Evolutionary conservation across 345 rosid genomes (phyloP), one percentile per base, ranked within the genome.

Genomic region (Melastoma malabathricum): DNA sequence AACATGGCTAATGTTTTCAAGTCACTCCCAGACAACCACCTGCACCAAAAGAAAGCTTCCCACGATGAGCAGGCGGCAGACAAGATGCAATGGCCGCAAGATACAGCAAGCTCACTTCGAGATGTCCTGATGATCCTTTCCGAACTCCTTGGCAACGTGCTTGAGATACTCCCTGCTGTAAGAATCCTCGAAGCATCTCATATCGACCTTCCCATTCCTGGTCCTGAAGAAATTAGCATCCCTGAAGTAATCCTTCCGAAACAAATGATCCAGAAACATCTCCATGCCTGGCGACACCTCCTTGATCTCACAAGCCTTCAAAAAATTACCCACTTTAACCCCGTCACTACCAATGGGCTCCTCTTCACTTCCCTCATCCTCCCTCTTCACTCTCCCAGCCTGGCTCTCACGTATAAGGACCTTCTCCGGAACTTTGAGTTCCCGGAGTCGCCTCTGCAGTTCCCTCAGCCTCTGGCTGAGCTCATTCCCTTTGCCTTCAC

Each of bases 1-100:
- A 78, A 73, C 17, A 71, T 62, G 17, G 72, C 89, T 51, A 83
- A 59, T 52, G 55, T 77, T 68, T 83, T 81, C 69, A 89, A 62
- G 60, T 81, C 77, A 15, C 74, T 72, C 34, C 93, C 84, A 18
- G 93, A 81, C 62, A 89, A 65, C 93, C 89, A 80, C 70, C 97
- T 89, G 69, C 15, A 66, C 43, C 56, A 55, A 64, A 62, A 65
- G 68, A 38, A 47, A 44, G 25, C 25, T 63, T 46, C 22, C 15
- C 13, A 51, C 10, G n/a, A 39, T 47, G 29, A 2, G 18, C 5
- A 34, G 18, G 39, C 45, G n/a, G 51, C 41, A 34, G 41, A 34
- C 41, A 34, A 34, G 41, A 34, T 12, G 12, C 10, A 34, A 34
- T 34, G 12, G 41, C 41, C 10, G 41, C 41, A 31, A 31, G 38